Evolutionary conservation across 805 yeast genomes (phyloP), one percentile per base, ranked within the genome.

Genomic region (Suhomyces tanzawaensis): DNA sequence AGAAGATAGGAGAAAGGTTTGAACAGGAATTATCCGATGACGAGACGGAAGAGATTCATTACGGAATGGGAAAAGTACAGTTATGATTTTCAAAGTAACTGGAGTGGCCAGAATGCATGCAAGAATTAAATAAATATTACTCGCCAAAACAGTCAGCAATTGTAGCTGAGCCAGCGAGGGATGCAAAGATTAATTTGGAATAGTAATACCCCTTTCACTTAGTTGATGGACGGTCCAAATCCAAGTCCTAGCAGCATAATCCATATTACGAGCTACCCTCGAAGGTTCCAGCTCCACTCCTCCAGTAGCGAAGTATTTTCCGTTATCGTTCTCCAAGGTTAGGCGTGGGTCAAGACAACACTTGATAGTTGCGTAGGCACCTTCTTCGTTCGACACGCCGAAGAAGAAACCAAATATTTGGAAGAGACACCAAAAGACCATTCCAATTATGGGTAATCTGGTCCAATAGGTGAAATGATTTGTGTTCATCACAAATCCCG

Each of bases 401-500:
- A 83, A 74, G 30, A 83, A 58, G 47, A 63, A 76, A 1, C 85
- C 86, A 52, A 85, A 79, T 6, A 82, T 52, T 53, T 84, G 86
- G 56, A 85, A 84, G 7, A 77, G 58, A 27, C 82, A 60, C 87
- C 90, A 81, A 48, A 84, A 84, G 24, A 82, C 50, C 1, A 79
- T 70, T 0, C 96, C 95, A n/a, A 87, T 70, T 4, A 86, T 64
- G 0, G 95, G 95, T 12, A 83, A 64, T 39, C 87, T 64, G 2
- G 91, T 85, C 81, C 89, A 83, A 55, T 83, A 85, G 32, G 82
- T 69, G 55, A 83, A 84, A 32, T 83, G 58, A 47, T 82, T 82
- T 2, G 95, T 81, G 50, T 81, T 80, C 85, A 87, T 81, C n/a
- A 85, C 86, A 46, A 85, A 73, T 0, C 96, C 96, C 0, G 95